phyloP scores from a whole-genome alignment of 2,329 filamentous ascomycete species.

The Ophiostoma novo-ulmi region DNA sequence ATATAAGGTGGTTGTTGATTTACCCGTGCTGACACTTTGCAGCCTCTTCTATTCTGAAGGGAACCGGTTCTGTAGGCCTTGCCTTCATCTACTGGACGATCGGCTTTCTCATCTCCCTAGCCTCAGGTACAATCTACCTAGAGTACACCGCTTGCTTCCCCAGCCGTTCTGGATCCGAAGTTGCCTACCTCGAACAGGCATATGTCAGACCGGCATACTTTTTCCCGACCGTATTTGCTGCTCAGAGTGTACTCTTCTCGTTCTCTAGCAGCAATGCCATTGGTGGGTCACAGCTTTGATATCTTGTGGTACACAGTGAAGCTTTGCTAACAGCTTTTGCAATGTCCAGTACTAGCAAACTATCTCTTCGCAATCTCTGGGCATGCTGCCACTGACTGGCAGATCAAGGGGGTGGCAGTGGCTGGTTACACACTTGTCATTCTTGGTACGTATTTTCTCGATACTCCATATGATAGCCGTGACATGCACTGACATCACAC shows the following conservation, averaged over 20 bases:
- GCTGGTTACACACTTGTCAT: slow-evolving; percentile 57
- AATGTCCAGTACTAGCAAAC: slow-evolving; percentile 49
- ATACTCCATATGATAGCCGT: too few species aligned
- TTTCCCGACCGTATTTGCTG: slow-evolving; percentile 59
- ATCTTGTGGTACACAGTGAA: not conserved
- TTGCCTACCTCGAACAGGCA: slow-evolving; percentile 64
- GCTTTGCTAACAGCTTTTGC: not conserved
- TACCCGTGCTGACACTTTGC: not conserved
- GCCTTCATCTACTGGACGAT: slow-evolving; percentile 60
- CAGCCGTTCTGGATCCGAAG: slow-evolving; percentile 60
- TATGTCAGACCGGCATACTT: slow-evolving; percentile 60
- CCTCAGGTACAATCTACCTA: slow-evolving; percentile 55
- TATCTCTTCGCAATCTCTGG: slow-evolving; percentile 58
- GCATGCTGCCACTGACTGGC: slow-evolving; percentile 51
- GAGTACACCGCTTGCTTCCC: slow-evolving; percentile 62
- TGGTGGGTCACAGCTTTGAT: slow-evolving; percentile 31
- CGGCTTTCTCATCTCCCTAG: slow-evolving; percentile 53
- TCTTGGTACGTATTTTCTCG: slow-evolving; percentile 40
- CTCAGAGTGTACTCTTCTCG: slow-evolving; percentile 58
- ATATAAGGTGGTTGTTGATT: not conserved
- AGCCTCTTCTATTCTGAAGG: slow-evolving; percentile 55
- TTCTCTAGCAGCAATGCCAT: slow-evolving; percentile 63
- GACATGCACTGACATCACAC: not conserved
- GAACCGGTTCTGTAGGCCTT: slow-evolving; percentile 58
- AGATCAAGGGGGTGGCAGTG: slow-evolving; percentile 61